Conservation (phyloP, 176 grass and related monocot genomes). For the Ampelocalamus luodianensis region DNA sequence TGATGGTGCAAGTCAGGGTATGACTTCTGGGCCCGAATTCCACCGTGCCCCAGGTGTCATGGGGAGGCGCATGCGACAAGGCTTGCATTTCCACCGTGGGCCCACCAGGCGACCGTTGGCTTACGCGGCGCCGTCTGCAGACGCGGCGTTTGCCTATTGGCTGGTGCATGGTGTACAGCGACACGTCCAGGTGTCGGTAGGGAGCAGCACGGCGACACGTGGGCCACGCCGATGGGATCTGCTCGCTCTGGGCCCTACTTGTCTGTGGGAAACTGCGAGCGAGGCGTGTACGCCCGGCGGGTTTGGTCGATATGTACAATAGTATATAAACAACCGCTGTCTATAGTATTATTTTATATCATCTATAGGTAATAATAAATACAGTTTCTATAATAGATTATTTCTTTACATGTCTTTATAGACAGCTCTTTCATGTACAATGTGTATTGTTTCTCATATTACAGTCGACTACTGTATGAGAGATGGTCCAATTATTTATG, state of each 20-base stretch:
- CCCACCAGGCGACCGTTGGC: constrained; percentile 50
- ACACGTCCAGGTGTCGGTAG: constrained; percentile 20
- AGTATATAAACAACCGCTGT: no score
- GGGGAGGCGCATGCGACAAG: background rate
- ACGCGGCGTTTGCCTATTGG: background rate
- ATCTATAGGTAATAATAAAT: no score
- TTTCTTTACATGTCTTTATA: no score
- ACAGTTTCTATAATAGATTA: no score
- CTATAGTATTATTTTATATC: no score
- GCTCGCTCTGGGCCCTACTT: background rate
- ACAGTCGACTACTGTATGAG: no score
- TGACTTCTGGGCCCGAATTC: background rate
- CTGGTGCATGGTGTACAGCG: background rate
- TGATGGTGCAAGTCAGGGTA: no score
- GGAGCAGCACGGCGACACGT: constrained; percentile 9
- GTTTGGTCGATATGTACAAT: no score
- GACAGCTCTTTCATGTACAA: no score
- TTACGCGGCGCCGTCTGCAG: background rate
- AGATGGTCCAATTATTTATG: no score
- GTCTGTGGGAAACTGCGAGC: background rate
- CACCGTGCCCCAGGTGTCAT: background rate
- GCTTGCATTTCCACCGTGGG: background rate
- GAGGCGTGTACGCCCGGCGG: no score
- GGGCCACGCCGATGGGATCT: background rate
- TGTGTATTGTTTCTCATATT: no score